Base-by-base conservation (phyloP, 495 filamentous ascomycete genomes). In the Letharia lupina region DNA sequence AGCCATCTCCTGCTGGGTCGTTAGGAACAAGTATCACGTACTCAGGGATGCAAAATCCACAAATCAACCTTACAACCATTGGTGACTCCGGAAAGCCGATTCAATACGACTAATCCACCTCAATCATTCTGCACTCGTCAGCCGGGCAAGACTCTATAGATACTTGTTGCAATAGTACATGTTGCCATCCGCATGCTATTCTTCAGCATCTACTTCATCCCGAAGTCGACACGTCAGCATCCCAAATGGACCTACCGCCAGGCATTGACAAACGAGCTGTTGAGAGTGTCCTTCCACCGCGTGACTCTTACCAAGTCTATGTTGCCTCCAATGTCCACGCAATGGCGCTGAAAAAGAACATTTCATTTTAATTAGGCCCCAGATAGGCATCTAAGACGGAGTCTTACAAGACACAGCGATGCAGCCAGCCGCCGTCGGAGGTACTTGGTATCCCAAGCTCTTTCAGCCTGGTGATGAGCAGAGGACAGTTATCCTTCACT, bases 401-500 rank as follows among this genome's bases (percentile, higher is more conserved):
- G 65, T 74, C 35, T 65, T 74, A 16, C n/a, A 23, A 3, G 52
- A 69, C 44, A 12, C 60, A 10, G 61, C 70, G 12, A 61, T 75
- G 39, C 65, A 72, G 56, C 76, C 77, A 2, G 70, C 70, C 37
- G 63, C 61, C 15, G 70, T 77, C 11, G 75, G 75, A 23, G 74
- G 67, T 6, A 76, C 73, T 3, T 77, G 77, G 77, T 77, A 76
- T 65, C 76, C 76, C 12, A 37, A 40, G 37, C 41, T 37, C 16
- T 61, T 37, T 18, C 10, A 48, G 28, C 40, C 18, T 15, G 31
- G 42, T n/a, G 31, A 37, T 28, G 40, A 44, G 35, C 39, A 44
- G 52, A 45, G 48, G 13, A 52, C 40, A 42, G 70, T 83, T 28
- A 69, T 78, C 7, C 73, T 84, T 31, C 79, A 84, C 69, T 74